These are phyloP conservation scores for Berkeleyomyces rouxiae DNA, from an alignment of 2,329 filamentous ascomycete genomes.

Conservation along the genomic window DNA sequence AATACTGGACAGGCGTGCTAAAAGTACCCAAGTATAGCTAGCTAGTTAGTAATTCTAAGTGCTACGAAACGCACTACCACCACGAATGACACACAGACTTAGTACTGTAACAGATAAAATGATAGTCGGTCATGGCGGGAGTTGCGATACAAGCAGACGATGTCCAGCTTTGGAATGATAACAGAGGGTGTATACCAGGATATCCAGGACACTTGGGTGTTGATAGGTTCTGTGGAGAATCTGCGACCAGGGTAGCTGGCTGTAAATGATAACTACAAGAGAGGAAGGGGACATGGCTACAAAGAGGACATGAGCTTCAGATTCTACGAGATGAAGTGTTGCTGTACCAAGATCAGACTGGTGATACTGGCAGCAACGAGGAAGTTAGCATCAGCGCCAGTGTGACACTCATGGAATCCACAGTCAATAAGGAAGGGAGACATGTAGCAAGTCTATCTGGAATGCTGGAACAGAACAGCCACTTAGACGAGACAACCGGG, in stretches of 20 bases:
- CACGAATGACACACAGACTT: neutral
- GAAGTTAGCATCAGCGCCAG: neutral
- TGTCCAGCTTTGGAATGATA: neutral
- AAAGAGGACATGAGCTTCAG: too few species aligned
- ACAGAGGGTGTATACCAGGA: neutral
- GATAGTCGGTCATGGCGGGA: neutral
- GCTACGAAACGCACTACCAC: neutral
- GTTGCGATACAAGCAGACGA: neutral
- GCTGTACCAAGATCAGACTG: neutral
- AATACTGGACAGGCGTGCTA: neutral
- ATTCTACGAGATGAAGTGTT: neutral
- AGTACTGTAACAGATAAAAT: neutral
- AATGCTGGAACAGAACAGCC: neutral
- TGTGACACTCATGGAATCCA: neutral
- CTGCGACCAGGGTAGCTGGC: neutral
- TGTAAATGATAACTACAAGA: neutral
- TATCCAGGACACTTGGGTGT: neutral
- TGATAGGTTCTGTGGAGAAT: constrained; percentile 6
- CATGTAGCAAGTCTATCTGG: neutral
- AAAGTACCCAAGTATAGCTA: neutral
- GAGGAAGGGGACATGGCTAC: neutral
- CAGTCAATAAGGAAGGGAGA: neutral
- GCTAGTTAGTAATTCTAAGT: neutral
- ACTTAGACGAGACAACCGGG: neutral
- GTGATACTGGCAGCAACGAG: too few species aligned